These are phyloP conservation scores for Murraya koenigii DNA, from an alignment of 345 rosid species.

Conservation along the genomic window DNA sequence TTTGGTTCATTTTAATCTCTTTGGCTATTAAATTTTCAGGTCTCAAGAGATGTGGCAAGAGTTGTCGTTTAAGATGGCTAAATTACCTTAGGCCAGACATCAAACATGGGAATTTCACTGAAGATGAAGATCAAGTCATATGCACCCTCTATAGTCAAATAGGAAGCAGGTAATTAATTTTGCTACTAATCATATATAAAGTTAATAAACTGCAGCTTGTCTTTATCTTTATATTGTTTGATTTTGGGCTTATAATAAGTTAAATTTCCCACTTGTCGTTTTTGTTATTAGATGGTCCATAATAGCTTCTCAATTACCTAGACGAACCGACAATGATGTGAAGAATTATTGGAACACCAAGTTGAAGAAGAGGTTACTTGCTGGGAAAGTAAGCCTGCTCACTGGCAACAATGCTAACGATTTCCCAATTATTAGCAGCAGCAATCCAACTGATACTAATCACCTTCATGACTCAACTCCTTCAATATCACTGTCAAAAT, in stretches of 20 bases:
- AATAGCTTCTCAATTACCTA: conserved; percentile 53
- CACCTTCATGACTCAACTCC: no score
- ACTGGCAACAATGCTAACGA: background rate
- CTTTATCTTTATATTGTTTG: background rate
- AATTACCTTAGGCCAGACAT: conserved; percentile 61
- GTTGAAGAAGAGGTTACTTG: conserved; percentile 48
- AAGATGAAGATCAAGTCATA: conserved; percentile 52
- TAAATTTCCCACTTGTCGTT: conserved; percentile 8
- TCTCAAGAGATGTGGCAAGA: conserved; percentile 53
- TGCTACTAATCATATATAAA: background rate
- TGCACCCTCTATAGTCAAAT: conserved; percentile 44
- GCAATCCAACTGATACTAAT: background rate
- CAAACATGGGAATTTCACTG: conserved; percentile 60
- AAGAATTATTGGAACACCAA: conserved; percentile 70
- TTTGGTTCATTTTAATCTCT: no score
- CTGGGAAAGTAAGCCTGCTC: conserved; percentile 25
- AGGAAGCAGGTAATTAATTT: conserved; percentile 52
- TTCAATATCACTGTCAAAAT: conserved; percentile 7
- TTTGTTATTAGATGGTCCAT: conserved; percentile 47
- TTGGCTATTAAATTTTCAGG: conserved; percentile 25
- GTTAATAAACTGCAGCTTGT: no score
- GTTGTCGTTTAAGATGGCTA: conserved; percentile 63
- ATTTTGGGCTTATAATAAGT: background rate
- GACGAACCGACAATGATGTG: conserved; percentile 67
- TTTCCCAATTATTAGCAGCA: background rate